Percentiles rank a stretch among this genome's conserved stretches.
Conservation (phyloP, 2,329 filamentous ascomycete genomes). For the Fusarium sp. region DNA sequence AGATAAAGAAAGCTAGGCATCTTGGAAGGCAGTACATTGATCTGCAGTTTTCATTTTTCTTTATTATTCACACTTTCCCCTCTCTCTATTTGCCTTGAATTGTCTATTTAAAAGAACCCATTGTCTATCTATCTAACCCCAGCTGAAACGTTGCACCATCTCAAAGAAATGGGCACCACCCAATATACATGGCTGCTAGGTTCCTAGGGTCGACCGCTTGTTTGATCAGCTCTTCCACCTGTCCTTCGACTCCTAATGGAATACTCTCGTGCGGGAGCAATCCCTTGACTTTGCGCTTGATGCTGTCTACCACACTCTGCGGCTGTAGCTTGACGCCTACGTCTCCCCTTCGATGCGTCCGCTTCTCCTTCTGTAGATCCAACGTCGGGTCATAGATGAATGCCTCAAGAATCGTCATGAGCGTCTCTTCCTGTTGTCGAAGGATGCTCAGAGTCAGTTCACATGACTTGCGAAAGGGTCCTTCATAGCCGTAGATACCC, state of each 20-base stretch:
- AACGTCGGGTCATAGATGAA: conserved; percentile 98
- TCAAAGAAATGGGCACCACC: conserved; percentile 77
- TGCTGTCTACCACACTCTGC: conserved; percentile 86
- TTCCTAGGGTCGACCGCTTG: conserved; percentile 85
- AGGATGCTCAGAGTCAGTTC: conserved; percentile 89
- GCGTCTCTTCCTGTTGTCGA: conserved; percentile 91
- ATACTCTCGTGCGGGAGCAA: conserved; percentile 89
- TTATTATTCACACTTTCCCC: neutral
- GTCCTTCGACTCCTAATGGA: conserved; percentile 92
- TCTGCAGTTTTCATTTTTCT: neutral
- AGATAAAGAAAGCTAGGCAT: neutral
- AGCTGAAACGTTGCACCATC: neutral
- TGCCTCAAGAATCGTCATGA: conserved; percentile 97
- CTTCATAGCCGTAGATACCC: conserved; percentile 93
- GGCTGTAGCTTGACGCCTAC: conserved; percentile 64
- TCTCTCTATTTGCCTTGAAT: neutral
- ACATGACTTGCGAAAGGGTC: conserved; percentile 89
- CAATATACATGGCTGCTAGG: conserved; percentile 95
- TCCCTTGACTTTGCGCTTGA: conserved; percentile 87
- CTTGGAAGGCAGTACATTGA: neutral
- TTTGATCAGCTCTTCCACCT: conserved; percentile 94
- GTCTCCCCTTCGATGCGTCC: conserved; percentile 50
- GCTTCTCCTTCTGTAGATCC: conserved; percentile 82
- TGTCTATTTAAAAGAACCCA: neutral
- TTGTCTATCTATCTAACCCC: neutral